Conservation (phyloP, 352 stramenopile species). For the Globisporangium paroecandrum region DNA sequence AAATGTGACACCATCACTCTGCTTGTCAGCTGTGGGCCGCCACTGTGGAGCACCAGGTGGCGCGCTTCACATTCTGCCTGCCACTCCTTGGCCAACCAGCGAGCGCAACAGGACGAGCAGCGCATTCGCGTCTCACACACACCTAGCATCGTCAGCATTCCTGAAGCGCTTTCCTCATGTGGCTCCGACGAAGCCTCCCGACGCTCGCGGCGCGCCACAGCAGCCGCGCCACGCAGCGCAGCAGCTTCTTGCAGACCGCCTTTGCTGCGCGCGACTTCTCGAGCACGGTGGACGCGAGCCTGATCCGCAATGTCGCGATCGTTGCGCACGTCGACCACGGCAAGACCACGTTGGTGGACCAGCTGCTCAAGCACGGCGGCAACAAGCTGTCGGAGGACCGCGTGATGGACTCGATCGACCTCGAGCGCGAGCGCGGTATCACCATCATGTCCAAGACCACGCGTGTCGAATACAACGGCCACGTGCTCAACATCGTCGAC, state of each 20-base stretch:
- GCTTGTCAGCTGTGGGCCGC: background rate
- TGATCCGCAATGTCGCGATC: slow-evolving; percentile 89
- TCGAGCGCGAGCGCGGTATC: slow-evolving; percentile 98
- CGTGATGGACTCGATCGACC: slow-evolving; percentile 98
- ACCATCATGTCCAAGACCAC: slow-evolving; percentile 99
- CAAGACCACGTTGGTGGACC: slow-evolving; percentile 98
- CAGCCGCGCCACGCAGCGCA: slow-evolving; percentile 26
- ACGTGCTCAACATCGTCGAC: slow-evolving; percentile 97
- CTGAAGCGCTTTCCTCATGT: slow-evolving; percentile 34
- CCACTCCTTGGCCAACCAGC: slow-evolving; percentile 11
- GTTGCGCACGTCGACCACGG: slow-evolving; percentile 98
- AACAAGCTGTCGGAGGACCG: slow-evolving; percentile 84
- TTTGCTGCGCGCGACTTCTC: slow-evolving; percentile 42
- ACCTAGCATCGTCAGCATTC: background rate
- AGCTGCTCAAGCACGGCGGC: slow-evolving; percentile 95
- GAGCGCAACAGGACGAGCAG: background rate
- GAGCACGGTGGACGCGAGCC: slow-evolving; percentile 32
- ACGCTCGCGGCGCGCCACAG: slow-evolving; percentile 42
- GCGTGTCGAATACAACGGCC: slow-evolving; percentile 91
- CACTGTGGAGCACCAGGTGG: slow-evolving; percentile 3
- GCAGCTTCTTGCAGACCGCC: slow-evolving; percentile 17
- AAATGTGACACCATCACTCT: slow-evolving; percentile 12
- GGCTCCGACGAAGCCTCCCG: slow-evolving; percentile 53
- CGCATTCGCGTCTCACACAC: background rate
- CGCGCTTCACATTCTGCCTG: slow-evolving; percentile 12